phyloP scores from a whole-genome alignment of 352 stramenopile species.

The Phytophthora fragariaefolia region DNA sequence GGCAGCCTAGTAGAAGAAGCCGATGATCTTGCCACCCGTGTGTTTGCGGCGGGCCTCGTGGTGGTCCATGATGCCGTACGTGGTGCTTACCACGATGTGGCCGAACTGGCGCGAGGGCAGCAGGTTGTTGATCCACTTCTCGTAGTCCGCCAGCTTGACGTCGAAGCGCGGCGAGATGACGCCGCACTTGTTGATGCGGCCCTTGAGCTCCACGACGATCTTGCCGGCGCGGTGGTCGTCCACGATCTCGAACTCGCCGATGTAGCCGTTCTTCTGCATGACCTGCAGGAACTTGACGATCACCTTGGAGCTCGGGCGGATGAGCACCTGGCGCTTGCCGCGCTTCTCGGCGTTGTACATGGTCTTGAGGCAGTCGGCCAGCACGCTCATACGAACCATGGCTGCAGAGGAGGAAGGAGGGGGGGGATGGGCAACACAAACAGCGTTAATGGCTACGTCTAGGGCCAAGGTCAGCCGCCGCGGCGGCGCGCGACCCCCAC shows the following conservation, averaged over 20 bases:
- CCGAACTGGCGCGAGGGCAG: conserved; percentile 99
- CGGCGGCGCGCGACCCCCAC: conserved; percentile 35
- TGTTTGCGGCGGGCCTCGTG: conserved; percentile 98
- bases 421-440: conserved; percentile 31
- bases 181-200: conserved; percentile 99
- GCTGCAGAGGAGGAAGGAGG: conserved; percentile 42
- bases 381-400: conserved; percentile 99
- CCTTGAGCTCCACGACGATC: conserved; percentile 98
- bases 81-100: conserved; percentile 95
- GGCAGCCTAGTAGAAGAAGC: conserved; percentile 99
- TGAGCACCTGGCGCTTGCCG: conserved; percentile 99
- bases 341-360: conserved; percentile 99
- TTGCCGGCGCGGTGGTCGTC: conserved; percentile 99
- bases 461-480: conserved; percentile 62
- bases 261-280: conserved; percentile 99
- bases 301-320: conserved; percentile 99
- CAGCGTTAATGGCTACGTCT: conserved; percentile 56
- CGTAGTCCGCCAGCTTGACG: conserved; percentile 95
- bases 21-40: conserved; percentile 99
- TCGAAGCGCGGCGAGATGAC: conserved; percentile 99
- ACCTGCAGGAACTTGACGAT: conserved; percentile 99
- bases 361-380: conserved; percentile 99
- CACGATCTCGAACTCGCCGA: conserved; percentile 99
- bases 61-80: conserved; percentile 93
- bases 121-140: conserved; percentile 99